Conservation (phyloP, 345 rosid genomes). For the Rhodamnia rubescens region DNA sequence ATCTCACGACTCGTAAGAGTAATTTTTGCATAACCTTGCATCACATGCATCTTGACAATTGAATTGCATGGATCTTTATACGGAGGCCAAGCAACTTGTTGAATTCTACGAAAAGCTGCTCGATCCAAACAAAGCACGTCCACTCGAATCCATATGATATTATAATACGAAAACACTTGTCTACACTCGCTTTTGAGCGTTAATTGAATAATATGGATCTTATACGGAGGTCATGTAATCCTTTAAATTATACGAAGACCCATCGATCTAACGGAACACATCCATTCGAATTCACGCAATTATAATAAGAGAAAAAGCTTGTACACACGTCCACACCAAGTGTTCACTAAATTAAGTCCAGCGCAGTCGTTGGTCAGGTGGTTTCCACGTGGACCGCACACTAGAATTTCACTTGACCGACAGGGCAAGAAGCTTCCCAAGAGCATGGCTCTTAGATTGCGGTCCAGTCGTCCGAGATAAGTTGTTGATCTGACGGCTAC, state of each 20-base stretch:
- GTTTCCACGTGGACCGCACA: not conserved
- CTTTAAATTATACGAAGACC: no score
- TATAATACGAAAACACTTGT: not conserved
- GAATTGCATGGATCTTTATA: not conserved
- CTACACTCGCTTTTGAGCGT: fast-evolving
- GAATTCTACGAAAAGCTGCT: not conserved
- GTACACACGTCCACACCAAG: fast-evolving
- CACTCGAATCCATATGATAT: not conserved
- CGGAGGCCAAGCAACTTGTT: not conserved
- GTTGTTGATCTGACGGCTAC: not conserved
- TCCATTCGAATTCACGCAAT: no score
- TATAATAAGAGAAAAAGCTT: no score
- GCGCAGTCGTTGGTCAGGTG: not conserved
- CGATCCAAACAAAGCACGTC: not conserved
- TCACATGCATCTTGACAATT: not conserved
- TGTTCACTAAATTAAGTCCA: not conserved
- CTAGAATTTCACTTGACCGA: not conserved
- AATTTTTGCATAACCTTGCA: not conserved
- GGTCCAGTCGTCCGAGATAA: not conserved
- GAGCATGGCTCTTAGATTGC: not conserved
- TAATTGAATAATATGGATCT: no score
- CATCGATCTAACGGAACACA: no score
- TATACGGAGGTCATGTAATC: no score
- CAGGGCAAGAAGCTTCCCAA: not conserved
- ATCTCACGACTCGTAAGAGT: not conserved